phyloP scores from a whole-genome alignment of 2,329 filamentous ascomycete species.

The Ophiostoma quercus region DNA sequence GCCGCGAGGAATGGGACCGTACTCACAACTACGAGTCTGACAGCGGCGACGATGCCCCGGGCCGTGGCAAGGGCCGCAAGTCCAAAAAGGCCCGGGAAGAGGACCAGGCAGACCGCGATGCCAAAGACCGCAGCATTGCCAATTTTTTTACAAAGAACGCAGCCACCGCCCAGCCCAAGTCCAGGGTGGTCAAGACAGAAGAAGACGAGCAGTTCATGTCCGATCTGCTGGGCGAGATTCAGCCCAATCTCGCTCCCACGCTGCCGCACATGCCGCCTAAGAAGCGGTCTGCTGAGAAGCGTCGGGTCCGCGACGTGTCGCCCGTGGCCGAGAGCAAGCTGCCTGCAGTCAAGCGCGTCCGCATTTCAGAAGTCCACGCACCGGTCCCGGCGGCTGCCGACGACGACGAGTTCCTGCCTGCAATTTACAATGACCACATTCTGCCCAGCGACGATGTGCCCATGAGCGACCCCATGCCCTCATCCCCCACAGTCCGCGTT shows the following conservation, averaged over 20 bases:
- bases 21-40: conserved; percentile 64
- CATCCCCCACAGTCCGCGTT: conserved; percentile 77
- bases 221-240: conserved; percentile 79
- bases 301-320: conserved; percentile 67
- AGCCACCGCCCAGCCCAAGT: conserved; percentile 57
- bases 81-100: conserved; percentile 80
- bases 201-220: conserved; percentile 86
- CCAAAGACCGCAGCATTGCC: conserved; percentile 84
- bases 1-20: conserved; percentile 88
- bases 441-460: conserved; percentile 45
- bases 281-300: conserved; percentile 68
- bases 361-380: conserved; percentile 46
- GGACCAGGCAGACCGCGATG: conserved; percentile 76
- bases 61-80: conserved; percentile 36
- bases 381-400: conserved; percentile 47
- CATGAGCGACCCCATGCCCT: conserved; percentile 81
- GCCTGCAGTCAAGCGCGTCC: conserved; percentile 48
- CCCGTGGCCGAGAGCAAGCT: conserved; percentile 56
- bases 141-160: conserved; percentile 87
- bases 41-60: conserved; percentile 61
- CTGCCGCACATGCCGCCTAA: conserved; percentile 56
- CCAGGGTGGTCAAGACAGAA: conserved; percentile 82
- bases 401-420: conserved; percentile 47
- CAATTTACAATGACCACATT: conserved; percentile 53
- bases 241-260: conserved; percentile 59